Conservation (phyloP, 345 rosid species). For the Sonneratia alba region DNA sequence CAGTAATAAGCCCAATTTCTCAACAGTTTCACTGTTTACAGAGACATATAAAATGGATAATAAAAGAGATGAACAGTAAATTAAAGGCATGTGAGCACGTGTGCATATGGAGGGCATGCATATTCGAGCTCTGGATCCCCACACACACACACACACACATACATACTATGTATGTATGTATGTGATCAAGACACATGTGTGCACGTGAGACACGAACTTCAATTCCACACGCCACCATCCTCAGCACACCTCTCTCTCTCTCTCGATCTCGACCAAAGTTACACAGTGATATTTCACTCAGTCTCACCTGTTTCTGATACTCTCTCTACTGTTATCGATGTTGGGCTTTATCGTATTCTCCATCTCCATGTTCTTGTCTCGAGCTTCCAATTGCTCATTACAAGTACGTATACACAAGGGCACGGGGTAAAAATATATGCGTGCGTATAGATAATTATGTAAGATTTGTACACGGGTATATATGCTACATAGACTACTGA, state of each 20-base stretch:
- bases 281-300: background rate
- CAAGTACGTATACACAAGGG: background rate
- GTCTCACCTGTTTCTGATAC: background rate
- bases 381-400: background rate
- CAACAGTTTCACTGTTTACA: background rate
- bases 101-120: slow-evolving; percentile 14
- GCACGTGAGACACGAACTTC: slow-evolving; percentile 81
- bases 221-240: slow-evolving; percentile 23
- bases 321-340: background rate
- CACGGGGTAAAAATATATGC: background rate
- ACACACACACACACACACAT: background rate
- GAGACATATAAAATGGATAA: slow-evolving; percentile 11
- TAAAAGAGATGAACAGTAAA: background rate
- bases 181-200: slow-evolving; percentile 54
- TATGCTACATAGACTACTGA: too few relatives aligned
- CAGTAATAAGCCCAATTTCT: too few relatives aligned
- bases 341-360: slow-evolving; percentile 1
- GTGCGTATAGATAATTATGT: background rate
- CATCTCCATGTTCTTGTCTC: background rate
- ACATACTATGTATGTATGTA: slow-evolving; percentile 17
- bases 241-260: background rate
- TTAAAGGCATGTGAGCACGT: slow-evolving; percentile 51
- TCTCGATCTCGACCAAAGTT: background rate
- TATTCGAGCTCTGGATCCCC: slow-evolving; percentile 13
- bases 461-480: background rate